phyloP scores from a whole-genome alignment of 441 rosid genomes.

The Aquilaria agallochum region DNA sequence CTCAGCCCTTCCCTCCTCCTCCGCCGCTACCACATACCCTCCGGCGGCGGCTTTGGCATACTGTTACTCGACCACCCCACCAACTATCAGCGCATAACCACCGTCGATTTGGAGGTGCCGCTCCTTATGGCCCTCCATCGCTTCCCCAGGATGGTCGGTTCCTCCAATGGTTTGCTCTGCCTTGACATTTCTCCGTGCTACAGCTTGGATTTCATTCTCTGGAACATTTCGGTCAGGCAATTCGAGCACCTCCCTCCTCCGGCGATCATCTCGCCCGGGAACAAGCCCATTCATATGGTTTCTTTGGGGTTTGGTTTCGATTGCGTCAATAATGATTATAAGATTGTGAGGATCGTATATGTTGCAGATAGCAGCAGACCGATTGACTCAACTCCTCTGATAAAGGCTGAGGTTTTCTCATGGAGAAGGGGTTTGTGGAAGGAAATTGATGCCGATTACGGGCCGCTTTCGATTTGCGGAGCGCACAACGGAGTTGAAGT shows the following conservation, averaged over 20 bases:
- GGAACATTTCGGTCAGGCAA: slow-evolving; percentile 22
- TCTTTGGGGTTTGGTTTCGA: slow-evolving; percentile 28
- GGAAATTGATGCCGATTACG: slow-evolving; percentile 11
- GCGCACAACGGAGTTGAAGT: slow-evolving; percentile 19
- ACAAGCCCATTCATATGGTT: slow-evolving; percentile 23
- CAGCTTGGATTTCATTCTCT: slow-evolving; percentile 19
- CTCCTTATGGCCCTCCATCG: not conserved
- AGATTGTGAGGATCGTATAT: slow-evolving; percentile 29
- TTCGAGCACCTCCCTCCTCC: slow-evolving; percentile 16
- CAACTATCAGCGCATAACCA: not conserved
- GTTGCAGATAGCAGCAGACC: not conserved
- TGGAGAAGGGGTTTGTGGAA: slow-evolving; percentile 22
- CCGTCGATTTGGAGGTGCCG: slow-evolving; percentile 10
- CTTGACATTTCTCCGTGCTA: slow-evolving; percentile 25
- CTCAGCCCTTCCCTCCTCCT: slow-evolving; percentile 14
- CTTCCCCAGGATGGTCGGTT: slow-evolving; percentile 27
- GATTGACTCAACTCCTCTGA: not conserved
- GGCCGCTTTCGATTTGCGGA: slow-evolving; percentile 13
- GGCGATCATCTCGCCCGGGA: not conserved
- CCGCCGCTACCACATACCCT: slow-evolving; percentile 2
- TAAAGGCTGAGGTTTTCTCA: slow-evolving; percentile 27
- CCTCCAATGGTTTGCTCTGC: slow-evolving; percentile 28
- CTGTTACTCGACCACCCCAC: not conserved
- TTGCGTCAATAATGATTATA: slow-evolving; percentile 16
- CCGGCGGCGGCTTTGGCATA: not conserved